Evolutionary conservation across 768 basidiomycete genomes (phyloP), one percentile per base, ranked within the genome.

Genomic region (Serendipita vermifera): DNA sequence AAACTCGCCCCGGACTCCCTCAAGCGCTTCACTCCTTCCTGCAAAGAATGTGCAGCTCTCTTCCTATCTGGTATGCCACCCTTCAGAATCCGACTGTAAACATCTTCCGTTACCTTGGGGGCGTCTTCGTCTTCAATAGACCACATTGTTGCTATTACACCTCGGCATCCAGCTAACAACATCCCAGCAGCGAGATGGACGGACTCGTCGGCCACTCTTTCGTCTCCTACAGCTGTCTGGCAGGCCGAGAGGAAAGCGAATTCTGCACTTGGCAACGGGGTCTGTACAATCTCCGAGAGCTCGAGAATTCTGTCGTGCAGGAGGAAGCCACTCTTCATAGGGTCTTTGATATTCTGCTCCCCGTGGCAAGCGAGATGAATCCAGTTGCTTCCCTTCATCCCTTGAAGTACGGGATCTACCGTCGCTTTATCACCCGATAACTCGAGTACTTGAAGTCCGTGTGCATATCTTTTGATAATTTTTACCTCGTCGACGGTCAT

Each of bases 71-170:
- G n/a, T n/a, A n/a, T 4, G 2, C 3, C 33, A 7, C 26, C 22
- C 24, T 53, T 35, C 33, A 61, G 39, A 6, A 61, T 27, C 14
- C 24, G 15, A n/a, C 48, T 32, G 55, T 62, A 62, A 15, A 62
- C 24, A 7, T 33, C 54, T 4, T 56, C 38, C 13, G 59, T 55
- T 14, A 62, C 51, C 32, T 33, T 14, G 1, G 61, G 58, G 29
- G 64, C 68, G 31, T 60, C 61, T 31, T 61, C 59, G 9, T 65
- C 67, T 6, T 63, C 61, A 0, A 71, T 67, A 2, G 67, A 59
- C 70, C 70, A 71, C 33, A 69, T 61, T 1, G 69, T 66, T 5
- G 66, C 70, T 4, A 71, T n/a, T 33, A 69, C 66, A 24, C 69
- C 66, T 38, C 62, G 62, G 11, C 65, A 65, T 3, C 70, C 71